Percentiles rank a stretch among this genome's conserved stretches.
Evolutionary conservation across 805 yeast genomes (phyloP).

Genomic region (Metschnikowia kofuensis): DNA sequence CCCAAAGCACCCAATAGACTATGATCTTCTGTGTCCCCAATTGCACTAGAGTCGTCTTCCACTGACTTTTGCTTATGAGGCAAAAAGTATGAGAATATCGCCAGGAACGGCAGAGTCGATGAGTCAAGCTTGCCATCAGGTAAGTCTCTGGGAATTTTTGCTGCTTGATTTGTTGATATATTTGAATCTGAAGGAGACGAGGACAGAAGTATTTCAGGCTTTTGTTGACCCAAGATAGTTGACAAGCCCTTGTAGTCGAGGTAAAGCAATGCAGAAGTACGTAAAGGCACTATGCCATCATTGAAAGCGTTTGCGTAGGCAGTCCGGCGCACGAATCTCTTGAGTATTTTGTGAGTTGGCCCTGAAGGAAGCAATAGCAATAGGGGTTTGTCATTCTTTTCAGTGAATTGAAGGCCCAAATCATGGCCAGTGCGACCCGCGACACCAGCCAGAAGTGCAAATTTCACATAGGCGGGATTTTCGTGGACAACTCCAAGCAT

Average conservation of each 20-base stretch:
- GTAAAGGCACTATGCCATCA: slow-evolving; percentile 93
- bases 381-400: slow-evolving; percentile 54
- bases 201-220: background rate
- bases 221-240: slow-evolving; percentile 2
- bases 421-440: slow-evolving; percentile 95
- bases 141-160: slow-evolving; percentile 22
- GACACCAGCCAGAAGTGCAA: slow-evolving; percentile 82
- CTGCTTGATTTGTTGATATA: background rate
- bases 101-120: slow-evolving; percentile 30
- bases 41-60: slow-evolving; percentile 5
- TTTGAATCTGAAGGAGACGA: background rate
- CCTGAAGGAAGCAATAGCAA: slow-evolving; percentile 73
- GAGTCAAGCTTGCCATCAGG: slow-evolving; percentile 15
- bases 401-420: slow-evolving; percentile 57
- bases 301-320: slow-evolving; percentile 85
- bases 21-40: slow-evolving; percentile 5
- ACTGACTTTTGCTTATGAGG: slow-evolving; percentile 35
- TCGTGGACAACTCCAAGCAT: slow-evolving; percentile 84
- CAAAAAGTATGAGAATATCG: slow-evolving; percentile 38
- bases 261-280: slow-evolving; percentile 84
- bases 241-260: slow-evolving; percentile 74
- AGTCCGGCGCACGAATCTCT: slow-evolving; percentile 66
- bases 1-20: slow-evolving; percentile 8
- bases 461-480: slow-evolving; percentile 78
- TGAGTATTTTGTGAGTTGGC: slow-evolving; percentile 64